phyloP scores from a whole-genome alignment of 176 grass and related monocot species.

The Bolboschoenus planiculmis region DNA sequence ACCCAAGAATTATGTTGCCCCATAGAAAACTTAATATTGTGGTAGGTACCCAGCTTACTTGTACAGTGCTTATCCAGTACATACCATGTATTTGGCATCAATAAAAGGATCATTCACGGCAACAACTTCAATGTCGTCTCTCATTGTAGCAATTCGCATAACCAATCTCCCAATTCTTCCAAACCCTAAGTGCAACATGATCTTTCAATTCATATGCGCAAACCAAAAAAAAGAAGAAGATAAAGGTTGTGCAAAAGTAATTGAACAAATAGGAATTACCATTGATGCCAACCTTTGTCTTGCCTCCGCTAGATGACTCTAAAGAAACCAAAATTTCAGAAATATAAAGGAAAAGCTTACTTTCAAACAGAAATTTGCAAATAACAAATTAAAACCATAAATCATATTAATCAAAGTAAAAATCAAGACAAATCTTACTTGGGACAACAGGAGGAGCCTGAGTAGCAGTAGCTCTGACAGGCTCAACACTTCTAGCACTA shows the following conservation, averaged over 20 bases:
- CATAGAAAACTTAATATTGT: neutral
- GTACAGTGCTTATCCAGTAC: neutral
- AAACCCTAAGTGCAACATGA: constrained; percentile 53
- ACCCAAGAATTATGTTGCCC: neutral
- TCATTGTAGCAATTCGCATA: constrained; percentile 70
- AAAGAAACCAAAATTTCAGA: constrained; percentile 8
- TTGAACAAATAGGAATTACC: constrained; percentile 34
- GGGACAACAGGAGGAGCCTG: constrained; percentile 35
- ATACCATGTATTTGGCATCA: constrained; percentile 98
- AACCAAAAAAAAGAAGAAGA: neutral
- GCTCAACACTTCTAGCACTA: constrained; percentile 49
- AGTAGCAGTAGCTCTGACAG: constrained; percentile 57
- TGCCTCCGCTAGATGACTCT: constrained; percentile 65
- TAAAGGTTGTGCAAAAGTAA: neutral
- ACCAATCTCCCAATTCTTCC: constrained; percentile 93
- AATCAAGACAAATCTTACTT: constrained; percentile 32
- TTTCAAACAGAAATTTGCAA: neutral
- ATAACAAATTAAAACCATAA: neutral
- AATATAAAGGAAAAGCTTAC: neutral
- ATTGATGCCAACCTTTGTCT: constrained; percentile 87
- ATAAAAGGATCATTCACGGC: constrained; percentile 98
- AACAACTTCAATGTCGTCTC: constrained; percentile 97
- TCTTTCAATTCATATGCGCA: neutral
- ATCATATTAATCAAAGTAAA: neutral
- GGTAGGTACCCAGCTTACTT: neutral